Percentiles rank a stretch among this genome's conserved stretches.
Evolutionary conservation across 2,329 filamentous ascomycete genomes (phyloP).

Genomic region (Microcera coccophila): DNA sequence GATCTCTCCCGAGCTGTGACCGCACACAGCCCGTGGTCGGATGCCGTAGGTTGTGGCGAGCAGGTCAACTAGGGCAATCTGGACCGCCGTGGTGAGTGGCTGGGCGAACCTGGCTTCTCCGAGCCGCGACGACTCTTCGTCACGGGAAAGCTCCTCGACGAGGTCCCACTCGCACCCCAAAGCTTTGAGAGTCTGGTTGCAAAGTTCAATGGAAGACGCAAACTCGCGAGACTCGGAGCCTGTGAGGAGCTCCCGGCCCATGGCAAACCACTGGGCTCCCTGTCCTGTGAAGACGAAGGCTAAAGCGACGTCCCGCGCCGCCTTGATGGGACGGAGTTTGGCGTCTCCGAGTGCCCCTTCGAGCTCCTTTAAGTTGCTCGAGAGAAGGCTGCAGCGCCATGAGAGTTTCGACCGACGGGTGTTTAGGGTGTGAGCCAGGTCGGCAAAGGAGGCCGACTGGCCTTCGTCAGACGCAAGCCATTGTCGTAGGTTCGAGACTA

Average conservation of each 20-base stretch:
- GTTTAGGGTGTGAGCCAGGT: slow-evolving; percentile 39
- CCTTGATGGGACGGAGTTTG: not conserved
- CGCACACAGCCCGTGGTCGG: slow-evolving; percentile 25
- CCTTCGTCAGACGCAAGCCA: too few relatives aligned
- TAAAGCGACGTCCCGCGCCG: slow-evolving; percentile 1
- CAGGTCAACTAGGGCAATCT: slow-evolving; percentile 12
- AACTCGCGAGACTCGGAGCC: not conserved
- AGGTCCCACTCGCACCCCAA: slow-evolving; percentile 10
- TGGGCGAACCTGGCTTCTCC: slow-evolving; percentile 8
- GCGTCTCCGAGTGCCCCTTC: not conserved
- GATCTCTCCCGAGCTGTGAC: slow-evolving; percentile 37
- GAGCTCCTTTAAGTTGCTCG: not conserved
- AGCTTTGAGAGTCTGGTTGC: not conserved
- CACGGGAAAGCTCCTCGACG: slow-evolving; percentile 5
- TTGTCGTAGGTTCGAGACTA: too few relatives aligned
- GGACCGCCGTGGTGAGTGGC: slow-evolving; percentile 10
- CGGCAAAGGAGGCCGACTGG: not conserved
- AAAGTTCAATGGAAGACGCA: slow-evolving; percentile 1
- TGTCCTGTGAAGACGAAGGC: slow-evolving; percentile 14
- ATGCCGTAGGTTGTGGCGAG: slow-evolving; percentile 23
- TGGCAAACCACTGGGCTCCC: slow-evolving; percentile 13
- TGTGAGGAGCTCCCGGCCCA: slow-evolving; percentile 9
- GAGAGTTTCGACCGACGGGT: slow-evolving; percentile 42
- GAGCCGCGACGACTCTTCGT: slow-evolving; percentile 3
- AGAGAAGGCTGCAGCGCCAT: slow-evolving; percentile 23